A percentile compares a stretch with the other conserved stretches of the same genome.
Conservation (phyloP, 2,329 filamentous ascomycete species). For the Xylaria sp. region DNA sequence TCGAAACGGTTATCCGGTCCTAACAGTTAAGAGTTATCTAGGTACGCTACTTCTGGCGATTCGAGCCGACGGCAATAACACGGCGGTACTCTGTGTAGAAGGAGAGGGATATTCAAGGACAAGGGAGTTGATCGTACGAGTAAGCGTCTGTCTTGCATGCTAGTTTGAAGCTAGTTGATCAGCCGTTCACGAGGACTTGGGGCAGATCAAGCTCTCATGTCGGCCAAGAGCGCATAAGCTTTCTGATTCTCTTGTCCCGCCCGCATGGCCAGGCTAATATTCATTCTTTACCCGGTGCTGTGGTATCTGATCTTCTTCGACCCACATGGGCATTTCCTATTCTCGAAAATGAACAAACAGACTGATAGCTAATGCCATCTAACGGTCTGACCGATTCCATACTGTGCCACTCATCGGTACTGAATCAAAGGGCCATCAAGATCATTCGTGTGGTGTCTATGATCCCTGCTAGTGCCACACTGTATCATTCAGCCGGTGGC, state of each 20-base stretch:
- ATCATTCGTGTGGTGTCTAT: background rate
- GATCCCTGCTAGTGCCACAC: constrained; percentile 11
- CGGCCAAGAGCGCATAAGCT: constrained; percentile 17
- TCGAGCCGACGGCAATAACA: no score
- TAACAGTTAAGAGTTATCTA: no score
- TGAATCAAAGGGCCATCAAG: background rate
- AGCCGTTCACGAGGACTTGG: constrained; percentile 1
- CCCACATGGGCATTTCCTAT: background rate
- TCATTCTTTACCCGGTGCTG: background rate
- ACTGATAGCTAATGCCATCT: no score
- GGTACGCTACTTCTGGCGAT: no score
- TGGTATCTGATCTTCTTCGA: background rate
- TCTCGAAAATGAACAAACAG: constrained; percentile 6
- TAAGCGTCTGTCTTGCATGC: background rate
- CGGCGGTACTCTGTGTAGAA: no score
- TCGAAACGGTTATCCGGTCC: no score
- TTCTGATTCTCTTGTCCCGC: background rate
- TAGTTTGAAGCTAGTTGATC: background rate
- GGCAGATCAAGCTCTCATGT: background rate
- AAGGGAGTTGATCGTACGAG: background rate
- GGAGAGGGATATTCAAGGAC: background rate
- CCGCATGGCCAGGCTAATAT: background rate
- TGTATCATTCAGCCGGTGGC: constrained; percentile 16
- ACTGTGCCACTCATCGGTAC: background rate
- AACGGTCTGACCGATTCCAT: background rate